Evolutionary conservation across 139 green algal species (phyloP).

Genomic region (Chlamydomonas applanata): DNA sequence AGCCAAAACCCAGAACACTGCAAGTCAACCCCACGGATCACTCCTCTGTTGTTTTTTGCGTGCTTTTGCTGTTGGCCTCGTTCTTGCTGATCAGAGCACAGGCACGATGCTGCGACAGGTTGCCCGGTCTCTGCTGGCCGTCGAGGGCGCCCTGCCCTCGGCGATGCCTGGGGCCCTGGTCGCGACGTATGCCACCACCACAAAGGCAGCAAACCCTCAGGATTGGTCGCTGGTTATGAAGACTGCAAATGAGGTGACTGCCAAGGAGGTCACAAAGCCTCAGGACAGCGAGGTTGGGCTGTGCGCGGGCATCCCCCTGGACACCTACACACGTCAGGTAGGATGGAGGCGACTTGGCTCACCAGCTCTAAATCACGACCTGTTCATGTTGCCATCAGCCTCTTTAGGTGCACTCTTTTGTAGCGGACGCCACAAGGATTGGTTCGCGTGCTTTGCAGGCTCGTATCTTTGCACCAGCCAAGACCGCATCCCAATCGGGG

Average conservation of each 20-base stretch:
- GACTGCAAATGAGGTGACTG: slow-evolving; percentile 23
- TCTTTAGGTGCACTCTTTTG: neutral
- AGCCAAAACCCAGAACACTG: too few relatives aligned
- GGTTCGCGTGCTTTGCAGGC: slow-evolving; percentile 45
- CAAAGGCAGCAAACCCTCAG: neutral
- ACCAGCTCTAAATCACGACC: neutral
- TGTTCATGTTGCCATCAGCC: neutral
- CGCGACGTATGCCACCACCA: neutral
- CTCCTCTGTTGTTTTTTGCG: too few relatives aligned
- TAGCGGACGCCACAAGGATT: neutral
- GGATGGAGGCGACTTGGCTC: too few relatives aligned
- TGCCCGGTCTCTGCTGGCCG: too few relatives aligned
- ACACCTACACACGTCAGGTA: slow-evolving; percentile 62
- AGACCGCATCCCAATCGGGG: slow-evolving; percentile 68
- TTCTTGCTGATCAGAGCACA: too few relatives aligned
- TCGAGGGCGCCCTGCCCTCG: too few relatives aligned
- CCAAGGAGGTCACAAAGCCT: neutral
- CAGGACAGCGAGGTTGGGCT: slow-evolving; percentile 45
- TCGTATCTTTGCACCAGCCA: slow-evolving; percentile 66
- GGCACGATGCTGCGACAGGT: too few relatives aligned
- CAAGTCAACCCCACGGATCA: too few relatives aligned
- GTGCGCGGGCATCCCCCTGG: slow-evolving; percentile 48
- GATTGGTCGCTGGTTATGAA: slow-evolving; percentile 47
- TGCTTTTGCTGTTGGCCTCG: too few relatives aligned
- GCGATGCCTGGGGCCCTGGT: too few relatives aligned